These are phyloP conservation scores for Apiospora kogelbergensis DNA, from an alignment of 2,329 filamentous ascomycete species.

Conservation along the genomic window DNA sequence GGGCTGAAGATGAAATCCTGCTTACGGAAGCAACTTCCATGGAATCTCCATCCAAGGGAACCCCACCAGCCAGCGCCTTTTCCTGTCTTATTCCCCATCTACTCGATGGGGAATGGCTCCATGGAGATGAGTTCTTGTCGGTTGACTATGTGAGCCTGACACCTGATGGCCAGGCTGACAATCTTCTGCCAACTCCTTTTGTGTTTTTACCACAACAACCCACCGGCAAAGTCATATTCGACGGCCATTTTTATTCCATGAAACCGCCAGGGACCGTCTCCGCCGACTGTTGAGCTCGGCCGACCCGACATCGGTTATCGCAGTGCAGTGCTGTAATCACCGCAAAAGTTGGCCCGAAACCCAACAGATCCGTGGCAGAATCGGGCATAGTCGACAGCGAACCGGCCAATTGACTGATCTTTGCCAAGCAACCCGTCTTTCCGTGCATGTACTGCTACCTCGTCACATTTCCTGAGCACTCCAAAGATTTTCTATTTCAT, in stretches of 20 bases:
- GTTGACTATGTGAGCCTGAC: not conserved
- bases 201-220: not conserved
- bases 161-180: slow-evolving; percentile 6
- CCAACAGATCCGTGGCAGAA: not conserved
- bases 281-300: slow-evolving; percentile 1
- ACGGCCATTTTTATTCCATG: not conserved
- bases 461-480: not conserved
- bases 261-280: not conserved
- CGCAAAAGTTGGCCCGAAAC: not conserved
- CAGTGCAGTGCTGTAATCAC: not conserved
- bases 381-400: not conserved
- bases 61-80: slow-evolving; percentile 1
- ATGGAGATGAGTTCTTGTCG: slow-evolving; percentile 6
- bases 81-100: not conserved
- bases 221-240: not conserved
- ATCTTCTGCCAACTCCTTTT: not conserved
- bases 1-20: slow-evolving; percentile 7
- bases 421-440: not conserved
- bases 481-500: not conserved
- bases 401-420: not conserved
- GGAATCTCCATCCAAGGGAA: not conserved
- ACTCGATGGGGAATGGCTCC: not conserved
- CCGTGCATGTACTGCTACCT: not conserved
- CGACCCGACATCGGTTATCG: not conserved
- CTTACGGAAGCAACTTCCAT: not conserved